These are phyloP conservation scores for Haematococcus lacustris DNA, from an alignment of 139 green algal species.

Conservation along the genomic window DNA sequence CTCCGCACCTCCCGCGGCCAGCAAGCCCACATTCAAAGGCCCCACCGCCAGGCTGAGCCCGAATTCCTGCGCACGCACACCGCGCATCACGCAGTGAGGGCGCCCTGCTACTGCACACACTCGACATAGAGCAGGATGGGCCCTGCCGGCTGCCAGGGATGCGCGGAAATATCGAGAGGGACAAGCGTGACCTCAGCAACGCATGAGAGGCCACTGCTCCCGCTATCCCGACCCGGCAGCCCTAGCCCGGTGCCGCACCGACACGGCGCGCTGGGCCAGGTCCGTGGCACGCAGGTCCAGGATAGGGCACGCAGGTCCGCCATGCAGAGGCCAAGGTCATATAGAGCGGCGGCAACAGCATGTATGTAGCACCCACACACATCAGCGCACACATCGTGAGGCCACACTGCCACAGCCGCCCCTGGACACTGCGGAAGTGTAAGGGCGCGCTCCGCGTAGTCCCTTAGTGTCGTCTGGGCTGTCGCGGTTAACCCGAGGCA, in stretches of 20 bases:
- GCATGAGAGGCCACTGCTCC: background rate
- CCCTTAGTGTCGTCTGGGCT: no score
- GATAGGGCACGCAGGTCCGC: no score
- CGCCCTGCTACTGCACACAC: no score
- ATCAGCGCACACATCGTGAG: background rate
- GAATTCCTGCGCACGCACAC: conserved; percentile 37
- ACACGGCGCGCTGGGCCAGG: no score
- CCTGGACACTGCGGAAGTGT: background rate
- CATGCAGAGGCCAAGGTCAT: background rate
- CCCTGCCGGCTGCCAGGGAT: background rate
- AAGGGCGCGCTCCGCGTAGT: no score
- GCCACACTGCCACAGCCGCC: no score
- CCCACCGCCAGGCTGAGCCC: conserved; percentile 67
- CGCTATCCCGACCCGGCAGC: no score
- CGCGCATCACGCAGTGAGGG: background rate
- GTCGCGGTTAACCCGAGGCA: no score
- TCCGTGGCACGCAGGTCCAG: no score
- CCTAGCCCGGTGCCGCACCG: no score
- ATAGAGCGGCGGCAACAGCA: background rate
- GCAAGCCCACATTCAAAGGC: conserved; percentile 65
- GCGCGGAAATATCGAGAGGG: background rate
- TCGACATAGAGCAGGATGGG: no score
- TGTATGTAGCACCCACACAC: no score
- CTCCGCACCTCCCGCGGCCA: conserved; percentile 56
- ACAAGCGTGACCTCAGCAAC: background rate